Evolutionary conservation across 2,329 filamentous ascomycete species (phyloP).

Genomic region (Ambrosiella xylebori): DNA sequence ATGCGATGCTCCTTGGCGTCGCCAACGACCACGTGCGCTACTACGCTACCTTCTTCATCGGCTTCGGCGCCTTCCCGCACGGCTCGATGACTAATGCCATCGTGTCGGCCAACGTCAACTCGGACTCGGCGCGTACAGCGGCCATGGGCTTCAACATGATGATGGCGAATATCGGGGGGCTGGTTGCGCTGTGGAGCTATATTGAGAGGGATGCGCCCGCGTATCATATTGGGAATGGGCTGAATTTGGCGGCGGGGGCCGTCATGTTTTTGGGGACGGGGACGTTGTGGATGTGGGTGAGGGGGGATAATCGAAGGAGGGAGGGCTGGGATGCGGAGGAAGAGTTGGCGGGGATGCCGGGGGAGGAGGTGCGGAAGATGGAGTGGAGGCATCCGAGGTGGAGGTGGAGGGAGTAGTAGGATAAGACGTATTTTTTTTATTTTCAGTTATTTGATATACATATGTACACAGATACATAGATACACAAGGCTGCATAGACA

Average conservation of each 20-base stretch:
- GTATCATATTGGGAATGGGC: constrained; percentile 51
- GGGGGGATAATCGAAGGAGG: constrained; percentile 41
- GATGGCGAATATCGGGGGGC: constrained; percentile 47
- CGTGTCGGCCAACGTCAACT: constrained; percentile 46
- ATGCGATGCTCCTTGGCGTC: constrained; percentile 45
- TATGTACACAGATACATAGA: neutral
- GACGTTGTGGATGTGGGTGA: constrained; percentile 41
- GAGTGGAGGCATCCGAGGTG: constrained; percentile 55
- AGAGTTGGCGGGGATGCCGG: constrained; percentile 37
- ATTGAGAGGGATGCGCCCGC: constrained; percentile 44
- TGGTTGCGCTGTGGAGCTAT: constrained; percentile 48
- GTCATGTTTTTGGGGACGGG: constrained; percentile 35
- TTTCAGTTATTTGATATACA: neutral
- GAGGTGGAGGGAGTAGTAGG: constrained; percentile 26
- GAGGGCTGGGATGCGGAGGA: constrained; percentile 36
- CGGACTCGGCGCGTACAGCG: constrained; percentile 44
- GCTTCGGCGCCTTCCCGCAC: constrained; percentile 40
- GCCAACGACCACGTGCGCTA: constrained; percentile 32
- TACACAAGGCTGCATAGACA: neutral
- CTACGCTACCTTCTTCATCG: constrained; percentile 46
- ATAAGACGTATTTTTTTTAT: neutral
- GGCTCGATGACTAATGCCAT: constrained; percentile 47
- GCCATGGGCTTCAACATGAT: constrained; percentile 37
- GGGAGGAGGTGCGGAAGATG: constrained; percentile 37
- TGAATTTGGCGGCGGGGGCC: constrained; percentile 48